A percentile compares a stretch with the other conserved stretches of the same genome.
These are phyloP conservation scores for Arachnopeziza araneosa DNA, from an alignment of 2,329 filamentous ascomycete genomes.

Conservation along the genomic window DNA sequence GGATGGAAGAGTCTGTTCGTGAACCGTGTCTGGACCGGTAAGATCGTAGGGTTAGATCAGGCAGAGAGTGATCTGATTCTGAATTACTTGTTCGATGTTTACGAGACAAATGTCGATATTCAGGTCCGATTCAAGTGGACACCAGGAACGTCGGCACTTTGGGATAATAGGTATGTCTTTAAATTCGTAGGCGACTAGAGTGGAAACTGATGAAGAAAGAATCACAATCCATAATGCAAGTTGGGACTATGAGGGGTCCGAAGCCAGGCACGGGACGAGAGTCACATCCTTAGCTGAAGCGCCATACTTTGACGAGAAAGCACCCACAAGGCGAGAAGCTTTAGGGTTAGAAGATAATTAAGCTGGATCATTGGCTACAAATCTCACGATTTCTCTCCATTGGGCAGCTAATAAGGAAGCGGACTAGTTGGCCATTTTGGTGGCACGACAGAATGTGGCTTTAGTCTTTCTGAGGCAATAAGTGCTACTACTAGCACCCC, in stretches of 20 bases:
- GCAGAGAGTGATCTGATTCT: constrained; percentile 64
- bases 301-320: constrained; percentile 59
- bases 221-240: constrained; percentile 70
- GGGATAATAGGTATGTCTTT: constrained; percentile 25
- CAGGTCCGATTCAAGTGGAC: constrained; percentile 70
- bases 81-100: constrained; percentile 62
- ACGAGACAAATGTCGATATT: constrained; percentile 62
- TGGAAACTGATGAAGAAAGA: constrained; percentile 46
- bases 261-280: constrained; percentile 65
- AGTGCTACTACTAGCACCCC: no score
- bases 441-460: no score
- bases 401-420: no score
- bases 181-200: not conserved
- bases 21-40: constrained; percentile 62
- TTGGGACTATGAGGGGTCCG: constrained; percentile 64
- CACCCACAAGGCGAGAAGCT: constrained; percentile 61
- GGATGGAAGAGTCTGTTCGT: constrained; percentile 72
- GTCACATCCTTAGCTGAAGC: constrained; percentile 68
- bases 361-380: not conserved
- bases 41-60: constrained; percentile 64
- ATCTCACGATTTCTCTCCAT: no score
- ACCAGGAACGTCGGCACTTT: constrained; percentile 58
- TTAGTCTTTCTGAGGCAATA: no score
- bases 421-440: no score
- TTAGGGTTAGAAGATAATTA: constrained; percentile 54